Conservation (phyloP, 768 basidiomycete genomes). For the Omphalotus guepiniiformis region DNA sequence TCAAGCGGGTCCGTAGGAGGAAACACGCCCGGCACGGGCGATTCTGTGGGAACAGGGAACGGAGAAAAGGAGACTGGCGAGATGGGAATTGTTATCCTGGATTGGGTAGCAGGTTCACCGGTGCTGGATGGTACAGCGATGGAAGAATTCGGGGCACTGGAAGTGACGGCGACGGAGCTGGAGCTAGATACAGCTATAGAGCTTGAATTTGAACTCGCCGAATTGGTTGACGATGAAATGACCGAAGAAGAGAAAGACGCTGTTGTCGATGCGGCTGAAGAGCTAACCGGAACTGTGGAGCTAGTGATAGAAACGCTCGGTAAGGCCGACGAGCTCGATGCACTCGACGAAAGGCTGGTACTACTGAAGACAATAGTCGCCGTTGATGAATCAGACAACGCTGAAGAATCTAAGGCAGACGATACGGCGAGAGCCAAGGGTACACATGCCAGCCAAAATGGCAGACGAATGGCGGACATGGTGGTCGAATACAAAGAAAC, state of each 20-base stretch:
- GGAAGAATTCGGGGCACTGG: neutral
- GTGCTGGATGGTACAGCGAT: neutral
- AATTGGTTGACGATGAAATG: neutral
- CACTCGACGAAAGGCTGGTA: neutral
- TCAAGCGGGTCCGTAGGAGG: constrained; percentile 49
- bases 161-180: neutral
- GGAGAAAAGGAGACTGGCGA: constrained; percentile 46
- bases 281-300: neutral
- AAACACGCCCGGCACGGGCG: constrained; percentile 49
- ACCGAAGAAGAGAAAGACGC: neutral
- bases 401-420: neutral
- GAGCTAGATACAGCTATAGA: neutral
- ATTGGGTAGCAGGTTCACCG: neutral
- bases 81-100: constrained; percentile 30
- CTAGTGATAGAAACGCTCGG: neutral
- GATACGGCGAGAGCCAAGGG: constrained; percentile 1
- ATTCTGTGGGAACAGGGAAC: constrained; percentile 57
- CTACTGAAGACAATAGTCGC: too few species aligned
- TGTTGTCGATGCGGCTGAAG: neutral
- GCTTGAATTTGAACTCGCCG: neutral
- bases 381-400: neutral
- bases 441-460: constrained; percentile 1
- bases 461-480: neutral
- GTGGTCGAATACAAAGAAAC: too few species aligned
- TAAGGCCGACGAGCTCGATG: neutral